Evolutionary conservation across 2,329 filamentous ascomycete genomes (phyloP), one percentile per base, ranked within the genome.

Genomic region (Camptophora hylomeconis): DNA sequence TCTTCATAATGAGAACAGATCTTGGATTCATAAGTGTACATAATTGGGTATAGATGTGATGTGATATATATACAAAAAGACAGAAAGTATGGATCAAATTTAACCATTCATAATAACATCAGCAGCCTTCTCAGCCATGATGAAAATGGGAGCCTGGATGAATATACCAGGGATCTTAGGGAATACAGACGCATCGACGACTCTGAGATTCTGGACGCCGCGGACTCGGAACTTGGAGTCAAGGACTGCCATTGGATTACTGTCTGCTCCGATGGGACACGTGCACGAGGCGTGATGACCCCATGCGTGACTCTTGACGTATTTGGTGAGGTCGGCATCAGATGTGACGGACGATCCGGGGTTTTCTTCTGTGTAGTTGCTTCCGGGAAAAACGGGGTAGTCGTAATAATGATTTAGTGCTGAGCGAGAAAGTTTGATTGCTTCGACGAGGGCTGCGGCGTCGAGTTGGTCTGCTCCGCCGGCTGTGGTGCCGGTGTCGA

Each of bases 101-200:
- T n/a, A n/a, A 31, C 31, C 32, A 13, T 31, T 1, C 27, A 60
- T 30, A 28, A 75, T 73, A 5, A 61, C 62, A 47, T 73, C 69
- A 2, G 67, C 65, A 1, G 72, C 72, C 56, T 75, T 76, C 55
- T 76, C 70, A 2, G 58, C 60, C 4, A 69, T 54, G 48, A 75
- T 68, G 39, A 69, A 71, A 0, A 61, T 61, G 1, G 67, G 58
- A 1, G 65, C 45, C 3, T 60, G 56, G 15, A 63, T 57, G 40
- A 66, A 71, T 30, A 56, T 63, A 37, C 69, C 69, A 1, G 67
- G 67, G 31, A 67, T 69, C 30, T 56, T 56, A 1, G 69, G 67
- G 33, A 68, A 76, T 1, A 67, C 58, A 14, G 60, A 66, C 1
- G 69, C 72, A 51, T 77, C 72, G 0, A 77, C 72, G 3, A 76